Evolutionary conservation across 192 early-diverging fungal species (phyloP), one percentile per base, ranked within the genome.

Genomic region (Entophlyctis luteolus): DNA sequence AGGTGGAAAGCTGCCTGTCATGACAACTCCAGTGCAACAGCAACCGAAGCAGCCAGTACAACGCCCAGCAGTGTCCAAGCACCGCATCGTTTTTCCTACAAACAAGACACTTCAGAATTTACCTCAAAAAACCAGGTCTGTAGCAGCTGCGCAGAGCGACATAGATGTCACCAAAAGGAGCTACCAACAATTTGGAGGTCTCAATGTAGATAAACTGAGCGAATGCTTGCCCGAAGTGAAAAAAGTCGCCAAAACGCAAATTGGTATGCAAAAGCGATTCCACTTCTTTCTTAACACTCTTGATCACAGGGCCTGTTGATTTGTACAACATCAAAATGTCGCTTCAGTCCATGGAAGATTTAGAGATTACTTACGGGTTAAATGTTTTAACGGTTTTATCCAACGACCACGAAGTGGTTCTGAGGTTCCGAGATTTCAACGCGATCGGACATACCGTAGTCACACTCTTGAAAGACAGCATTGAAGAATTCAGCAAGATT

Each of bases 301-400:
- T 1, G 20, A n/a, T 45, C 10, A 31, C n/a, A 66, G 63, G 63
- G 3, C 29, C 63, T 10, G 48, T 52, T 31, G 63, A 66, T 28
- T 66, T 66, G 50, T 66, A 66, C 50, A 55, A 66, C 36, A 31
- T 66, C 16, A 22, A 31, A 1, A 52, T 55, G 63, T 66, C 63
- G 4, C 63, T 66, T 12, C 52, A 55, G 29, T 66, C 63, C 12
- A 6, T 18, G 4, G n/a, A 27, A 1, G 47, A 5, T 6, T 10
- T 55, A 1, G 35, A 66, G 8, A 31, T 54, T n/a, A 54, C 50
- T 5, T 31, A 33, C 31, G 33, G 47, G 28, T 20, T 66, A 4
- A 66, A 66, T 28, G 33, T 66, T 20, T 33, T 66, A 10, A 66
- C 63, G 8, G 42, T 66, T 39, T n/a, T 66, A 4, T 66, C 63